These are phyloP conservation scores for Mycosarcoma mackinlayi DNA, from an alignment of 1,284 basidiomycete species.

Conservation along the genomic window DNA sequence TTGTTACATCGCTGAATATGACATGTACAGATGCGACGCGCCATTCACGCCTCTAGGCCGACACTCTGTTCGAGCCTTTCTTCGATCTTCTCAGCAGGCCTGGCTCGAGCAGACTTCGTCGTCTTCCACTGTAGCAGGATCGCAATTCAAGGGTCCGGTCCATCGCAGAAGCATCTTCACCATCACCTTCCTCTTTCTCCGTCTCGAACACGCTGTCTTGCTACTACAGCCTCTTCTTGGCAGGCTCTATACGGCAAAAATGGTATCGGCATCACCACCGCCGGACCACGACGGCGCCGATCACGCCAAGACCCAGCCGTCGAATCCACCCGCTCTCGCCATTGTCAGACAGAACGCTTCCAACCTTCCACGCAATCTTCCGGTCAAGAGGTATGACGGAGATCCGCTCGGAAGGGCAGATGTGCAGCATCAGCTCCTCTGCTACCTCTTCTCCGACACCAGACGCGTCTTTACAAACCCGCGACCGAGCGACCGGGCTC, in stretches of 20 bases:
- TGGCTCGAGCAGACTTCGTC: slow-evolving; percentile 30
- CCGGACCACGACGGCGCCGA: slow-evolving; percentile 15
- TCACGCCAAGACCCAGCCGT: slow-evolving; percentile 9
- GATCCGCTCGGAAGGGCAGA: slow-evolving; percentile 71
- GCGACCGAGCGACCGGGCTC: slow-evolving; percentile 38
- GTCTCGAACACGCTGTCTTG: too few species aligned
- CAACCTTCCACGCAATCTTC: slow-evolving; percentile 59
- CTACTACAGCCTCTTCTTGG: neutral
- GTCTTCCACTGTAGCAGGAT: too few species aligned
- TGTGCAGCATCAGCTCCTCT: slow-evolving; percentile 84
- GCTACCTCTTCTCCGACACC: slow-evolving; percentile 79
- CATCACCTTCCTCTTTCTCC: neutral
- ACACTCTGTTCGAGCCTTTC: slow-evolving; percentile 13
- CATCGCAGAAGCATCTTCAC: neutral
- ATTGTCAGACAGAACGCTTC: slow-evolving; percentile 38
- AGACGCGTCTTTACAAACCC: slow-evolving; percentile 79
- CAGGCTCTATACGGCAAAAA: neutral
- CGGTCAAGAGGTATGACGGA: slow-evolving; percentile 66
- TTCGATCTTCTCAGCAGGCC: slow-evolving; percentile 12
- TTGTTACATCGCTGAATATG: slow-evolving; percentile 13
- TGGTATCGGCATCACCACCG: slow-evolving; percentile 19
- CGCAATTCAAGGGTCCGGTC: slow-evolving; percentile 7
- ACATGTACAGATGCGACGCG: neutral
- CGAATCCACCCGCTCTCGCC: slow-evolving; percentile 20
- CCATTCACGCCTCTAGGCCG: neutral